Percentiles rank a stretch among this genome's conserved stretches.
Conservation (phyloP, 495 filamentous ascomycete genomes). For the Patellaria atrata region DNA sequence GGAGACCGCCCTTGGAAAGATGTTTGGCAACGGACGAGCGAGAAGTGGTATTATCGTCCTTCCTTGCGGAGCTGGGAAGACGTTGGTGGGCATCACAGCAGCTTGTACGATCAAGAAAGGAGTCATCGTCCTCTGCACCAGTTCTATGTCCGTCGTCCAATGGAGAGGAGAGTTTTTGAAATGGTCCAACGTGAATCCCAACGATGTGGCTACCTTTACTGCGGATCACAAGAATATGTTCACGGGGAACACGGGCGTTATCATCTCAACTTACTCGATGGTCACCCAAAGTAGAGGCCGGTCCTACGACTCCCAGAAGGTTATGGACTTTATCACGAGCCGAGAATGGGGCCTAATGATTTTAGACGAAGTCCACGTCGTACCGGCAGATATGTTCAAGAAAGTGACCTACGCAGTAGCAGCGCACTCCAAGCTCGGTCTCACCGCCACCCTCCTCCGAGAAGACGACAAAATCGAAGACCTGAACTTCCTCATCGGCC, state of each 20-base stretch:
- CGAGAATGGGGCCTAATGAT: slow-evolving; percentile 98
- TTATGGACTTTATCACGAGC: slow-evolving; percentile 89
- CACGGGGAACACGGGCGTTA: slow-evolving; percentile 77
- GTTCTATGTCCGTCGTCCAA: slow-evolving; percentile 94
- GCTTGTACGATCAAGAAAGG: slow-evolving; percentile 96
- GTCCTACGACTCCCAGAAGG: slow-evolving; percentile 86
- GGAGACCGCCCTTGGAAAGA: slow-evolving; percentile 92
- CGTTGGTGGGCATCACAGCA: slow-evolving; percentile 89
- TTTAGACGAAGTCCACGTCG: slow-evolving; percentile 96
- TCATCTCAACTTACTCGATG: slow-evolving; percentile 98
- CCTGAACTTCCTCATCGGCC: slow-evolving; percentile 93
- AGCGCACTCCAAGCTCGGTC: slow-evolving; percentile 88
- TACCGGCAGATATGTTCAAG: slow-evolving; percentile 89
- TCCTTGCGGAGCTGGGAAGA: slow-evolving; percentile 95
- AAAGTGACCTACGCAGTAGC: slow-evolving; percentile 83
- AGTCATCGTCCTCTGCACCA: slow-evolving; percentile 87
- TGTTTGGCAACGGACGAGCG: slow-evolving; percentile 96
- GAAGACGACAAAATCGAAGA: slow-evolving; percentile 98
- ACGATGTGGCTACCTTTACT: slow-evolving; percentile 88
- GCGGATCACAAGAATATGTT: slow-evolving; percentile 88
- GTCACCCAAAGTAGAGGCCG: slow-evolving; percentile 75
- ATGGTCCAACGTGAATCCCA: slow-evolving; percentile 93
- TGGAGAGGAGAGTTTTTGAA: slow-evolving; percentile 94
- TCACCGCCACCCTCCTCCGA: slow-evolving; percentile 86
- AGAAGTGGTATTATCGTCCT: slow-evolving; percentile 96